phyloP scores from a whole-genome alignment of 441 rosid species.

The Viola pubescens region DNA sequence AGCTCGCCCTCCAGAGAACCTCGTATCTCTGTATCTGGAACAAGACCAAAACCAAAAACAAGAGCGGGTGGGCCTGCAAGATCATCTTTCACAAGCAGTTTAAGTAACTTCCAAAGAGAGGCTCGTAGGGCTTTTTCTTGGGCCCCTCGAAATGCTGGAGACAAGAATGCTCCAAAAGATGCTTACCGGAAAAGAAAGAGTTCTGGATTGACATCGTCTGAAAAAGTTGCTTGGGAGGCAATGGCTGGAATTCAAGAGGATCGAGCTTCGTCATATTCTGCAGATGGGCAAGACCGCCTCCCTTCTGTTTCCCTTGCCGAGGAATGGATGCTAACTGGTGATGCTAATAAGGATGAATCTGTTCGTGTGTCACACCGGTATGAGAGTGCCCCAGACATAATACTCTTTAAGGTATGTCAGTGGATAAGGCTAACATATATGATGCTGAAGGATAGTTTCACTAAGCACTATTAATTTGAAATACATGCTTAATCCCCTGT shows the following conservation, averaged over 20 bases:
- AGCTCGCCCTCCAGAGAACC: constrained; percentile 74
- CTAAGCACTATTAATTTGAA: too few species aligned
- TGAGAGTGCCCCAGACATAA: constrained; percentile 93
- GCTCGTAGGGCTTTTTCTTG: constrained; percentile 99
- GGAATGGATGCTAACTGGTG: constrained; percentile 95
- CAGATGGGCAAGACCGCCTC: constrained; percentile 82
- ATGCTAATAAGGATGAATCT: constrained; percentile 67
- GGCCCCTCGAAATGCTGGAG: constrained; percentile 87
- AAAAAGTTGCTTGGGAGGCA: constrained; percentile 93
- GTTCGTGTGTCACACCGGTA: constrained; percentile 82
- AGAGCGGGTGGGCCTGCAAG: constrained; percentile 48
- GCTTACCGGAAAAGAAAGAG: constrained; percentile 78
- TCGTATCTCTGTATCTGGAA: constrained; percentile 65
- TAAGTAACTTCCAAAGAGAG: constrained; percentile 90
- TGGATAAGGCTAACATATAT: neutral
- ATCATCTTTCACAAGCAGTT: constrained; percentile 76
- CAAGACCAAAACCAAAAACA: constrained; percentile 62
- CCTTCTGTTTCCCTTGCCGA: constrained; percentile 86
- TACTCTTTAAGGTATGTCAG: constrained; percentile 73
- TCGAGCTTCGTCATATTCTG: constrained; percentile 46
- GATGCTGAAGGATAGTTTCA: too few species aligned
- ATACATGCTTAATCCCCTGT: too few species aligned
- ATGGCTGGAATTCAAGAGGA: constrained; percentile 96
- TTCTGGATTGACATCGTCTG: constrained; percentile 77
- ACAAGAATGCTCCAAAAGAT: constrained; percentile 71